Conservation (phyloP, 371 early-diverging fungal genomes). For the Mortierella sp. region DNA sequence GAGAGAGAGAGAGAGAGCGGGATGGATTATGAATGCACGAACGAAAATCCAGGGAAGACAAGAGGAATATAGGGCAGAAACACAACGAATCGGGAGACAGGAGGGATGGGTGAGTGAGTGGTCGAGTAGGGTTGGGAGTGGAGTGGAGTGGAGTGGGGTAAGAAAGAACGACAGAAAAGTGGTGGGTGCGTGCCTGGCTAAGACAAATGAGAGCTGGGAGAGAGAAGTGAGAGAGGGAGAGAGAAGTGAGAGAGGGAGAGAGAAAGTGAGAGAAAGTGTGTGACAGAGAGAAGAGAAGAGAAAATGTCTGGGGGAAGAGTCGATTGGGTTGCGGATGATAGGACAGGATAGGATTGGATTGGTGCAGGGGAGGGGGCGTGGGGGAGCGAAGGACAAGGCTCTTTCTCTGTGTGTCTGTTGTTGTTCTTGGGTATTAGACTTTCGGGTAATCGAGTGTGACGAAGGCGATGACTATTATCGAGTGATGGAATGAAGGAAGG, state of each 20-base stretch:
- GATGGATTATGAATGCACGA: neutral
- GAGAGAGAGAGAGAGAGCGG: neutral
- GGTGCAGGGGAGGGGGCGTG: too few relatives aligned
- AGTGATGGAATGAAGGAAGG: neutral
- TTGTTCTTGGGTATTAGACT: too few relatives aligned
- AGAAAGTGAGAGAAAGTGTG: neutral
- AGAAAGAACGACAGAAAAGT: neutral
- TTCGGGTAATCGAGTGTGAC: neutral
- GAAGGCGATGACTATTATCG: neutral
- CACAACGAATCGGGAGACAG: constrained; percentile 3
- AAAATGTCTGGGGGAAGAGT: neutral
- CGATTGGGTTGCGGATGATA: neutral
- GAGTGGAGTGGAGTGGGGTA: neutral
- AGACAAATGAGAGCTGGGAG: neutral
- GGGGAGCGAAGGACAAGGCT: too few relatives aligned
- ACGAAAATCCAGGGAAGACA: too few relatives aligned
- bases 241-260: neutral
- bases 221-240: neutral
- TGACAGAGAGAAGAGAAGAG: neutral
- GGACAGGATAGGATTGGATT: neutral
- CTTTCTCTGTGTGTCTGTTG: too few relatives aligned
- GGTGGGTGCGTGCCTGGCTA: constrained; percentile 2
- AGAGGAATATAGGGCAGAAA: constrained; percentile 1
- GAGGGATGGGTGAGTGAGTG: neutral
- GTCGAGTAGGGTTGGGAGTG: neutral